Evolutionary conservation across 139 green algal species (phyloP), one percentile per base, ranked within the genome.

Genomic region (Micractinium conductrix): DNA sequence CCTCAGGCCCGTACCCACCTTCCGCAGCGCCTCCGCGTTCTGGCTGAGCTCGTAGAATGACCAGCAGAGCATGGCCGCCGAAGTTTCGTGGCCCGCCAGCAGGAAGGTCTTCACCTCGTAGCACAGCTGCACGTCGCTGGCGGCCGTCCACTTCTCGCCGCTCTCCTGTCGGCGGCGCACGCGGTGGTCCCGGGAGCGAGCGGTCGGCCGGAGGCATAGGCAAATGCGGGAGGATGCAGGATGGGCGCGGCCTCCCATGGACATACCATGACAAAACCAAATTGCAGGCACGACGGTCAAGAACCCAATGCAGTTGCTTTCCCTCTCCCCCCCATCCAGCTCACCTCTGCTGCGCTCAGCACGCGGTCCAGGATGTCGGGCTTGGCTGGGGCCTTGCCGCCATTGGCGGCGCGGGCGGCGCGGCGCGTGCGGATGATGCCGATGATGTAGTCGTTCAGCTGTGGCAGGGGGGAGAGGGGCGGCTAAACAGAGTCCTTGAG

Each of bases 21-120:
- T 88, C 5, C 44, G 58, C 79, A 93, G 63, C 0, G 63, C 74
- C 7, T 90, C 78, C 1, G 68, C 73, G 42, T 91, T 63, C 53
- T 84, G 83, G 45, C 68, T 86, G 14, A 98, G 91, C 89, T 99
- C 95, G 45, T 93, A 95, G 55, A 96, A 86, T 14, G 89, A 91
- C 94, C 94, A 98, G 42, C 93, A 96, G 33, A 99, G 93, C 96
- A 98, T 98, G 63, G 95, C 94, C 7, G 96, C 94, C 84, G 87
- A 95, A 19, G 96, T 99, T 87, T 99, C 96, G 85, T 99, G 96
- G 4, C 96, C 96, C 24, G 96, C 96, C 80, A 99, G 89, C 85
- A 99, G 84, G 79, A 99, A 98, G 5, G 96, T 99, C 91, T 98
- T 99, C 43, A 98, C 88, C 92, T 99, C 96, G 86, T 95, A 98